phyloP scores from a whole-genome alignment of 2,329 filamentous ascomycete species.

The Colletotrichum godetiae region DNA sequence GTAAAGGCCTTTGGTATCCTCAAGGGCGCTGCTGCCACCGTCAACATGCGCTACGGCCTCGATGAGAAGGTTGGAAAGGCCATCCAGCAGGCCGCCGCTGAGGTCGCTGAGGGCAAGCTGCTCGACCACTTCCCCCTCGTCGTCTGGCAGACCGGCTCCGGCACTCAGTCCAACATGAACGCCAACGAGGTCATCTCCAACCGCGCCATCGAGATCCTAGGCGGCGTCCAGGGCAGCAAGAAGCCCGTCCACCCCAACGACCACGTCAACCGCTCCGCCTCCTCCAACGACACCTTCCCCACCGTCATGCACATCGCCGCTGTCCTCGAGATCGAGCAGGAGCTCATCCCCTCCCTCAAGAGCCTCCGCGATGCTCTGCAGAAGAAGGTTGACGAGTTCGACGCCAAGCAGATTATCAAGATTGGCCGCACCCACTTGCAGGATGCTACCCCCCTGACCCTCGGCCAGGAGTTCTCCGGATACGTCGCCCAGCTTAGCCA shows the following conservation, averaged over 20 bases:
- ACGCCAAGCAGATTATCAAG: slow-evolving; percentile 92
- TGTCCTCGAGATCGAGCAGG: slow-evolving; percentile 89
- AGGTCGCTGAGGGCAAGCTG: slow-evolving; percentile 94
- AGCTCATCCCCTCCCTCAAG: slow-evolving; percentile 84
- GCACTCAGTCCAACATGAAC: slow-evolving; percentile 99
- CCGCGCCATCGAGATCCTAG: slow-evolving; percentile 97
- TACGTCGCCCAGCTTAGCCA: slow-evolving; percentile 96
- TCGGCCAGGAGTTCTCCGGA: slow-evolving; percentile 97
- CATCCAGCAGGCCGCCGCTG: slow-evolving; percentile 92
- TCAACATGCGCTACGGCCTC: slow-evolving; percentile 95
- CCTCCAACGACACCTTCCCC: slow-evolving; percentile 98
- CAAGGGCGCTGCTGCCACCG: slow-evolving; percentile 94
- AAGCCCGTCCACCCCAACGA: slow-evolving; percentile 99
- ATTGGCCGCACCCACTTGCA: slow-evolving; percentile 98
- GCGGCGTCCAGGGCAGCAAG: slow-evolving; percentile 94
- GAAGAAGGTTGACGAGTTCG: slow-evolving; percentile 88
- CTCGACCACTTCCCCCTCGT: slow-evolving; percentile 98
- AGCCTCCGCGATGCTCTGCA: slow-evolving; percentile 87
- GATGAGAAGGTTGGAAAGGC: slow-evolving; percentile 81
- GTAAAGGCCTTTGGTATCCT: slow-evolving; percentile 95
- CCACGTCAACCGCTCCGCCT: slow-evolving; percentile 99
- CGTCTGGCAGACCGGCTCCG: slow-evolving; percentile 99
- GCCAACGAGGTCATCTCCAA: slow-evolving; percentile 99
- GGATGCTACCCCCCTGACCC: slow-evolving; percentile 94
- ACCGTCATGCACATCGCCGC: slow-evolving; percentile 99